A percentile compares a stretch with the other conserved stretches of the same genome.
Evolutionary conservation across 179 eudicot genomes (phyloP).

Genomic region (Vitellaria paradoxa): DNA sequence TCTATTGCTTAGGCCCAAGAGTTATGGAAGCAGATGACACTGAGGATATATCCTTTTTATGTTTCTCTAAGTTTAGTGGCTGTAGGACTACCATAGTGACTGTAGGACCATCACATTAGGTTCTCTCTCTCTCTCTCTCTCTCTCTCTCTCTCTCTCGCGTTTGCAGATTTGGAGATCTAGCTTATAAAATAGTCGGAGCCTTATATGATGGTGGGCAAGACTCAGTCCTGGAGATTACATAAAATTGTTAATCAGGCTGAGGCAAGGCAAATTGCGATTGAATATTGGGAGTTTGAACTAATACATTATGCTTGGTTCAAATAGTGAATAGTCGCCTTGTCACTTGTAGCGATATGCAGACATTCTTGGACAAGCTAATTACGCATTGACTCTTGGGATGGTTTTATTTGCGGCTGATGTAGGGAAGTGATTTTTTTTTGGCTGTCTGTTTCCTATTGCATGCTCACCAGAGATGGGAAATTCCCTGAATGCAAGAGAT

Average conservation of each 20-base stretch:
- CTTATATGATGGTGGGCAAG: not conserved
- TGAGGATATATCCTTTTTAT: not conserved
- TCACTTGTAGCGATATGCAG: not conserved
- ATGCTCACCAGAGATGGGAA: not conserved
- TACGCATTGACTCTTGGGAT: not conserved
- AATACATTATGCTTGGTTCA: not conserved
- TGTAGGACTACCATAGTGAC: not conserved
- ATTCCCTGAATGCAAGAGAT: not conserved
- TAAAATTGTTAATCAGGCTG: not conserved
- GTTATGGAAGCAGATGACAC: not conserved
- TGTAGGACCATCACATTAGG: not conserved
- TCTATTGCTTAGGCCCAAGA: not conserved
- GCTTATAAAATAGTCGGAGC: not conserved
- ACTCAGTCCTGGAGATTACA: not conserved
- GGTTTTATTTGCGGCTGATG: not conserved
- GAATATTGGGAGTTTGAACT: slow-evolving; percentile 2
- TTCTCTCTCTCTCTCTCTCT: not conserved
- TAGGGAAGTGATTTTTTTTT: not conserved
- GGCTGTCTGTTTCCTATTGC: not conserved
- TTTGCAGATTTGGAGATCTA: not conserved
- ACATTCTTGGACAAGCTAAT: not conserved
- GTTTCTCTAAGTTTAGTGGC: not conserved
- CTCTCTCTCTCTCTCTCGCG: not conserved
- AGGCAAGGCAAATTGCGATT: not conserved
- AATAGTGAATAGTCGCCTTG: not conserved